Evolutionary conservation across 2,329 filamentous ascomycete species (phyloP).

Genomic region (Didymella pinodella): DNA sequence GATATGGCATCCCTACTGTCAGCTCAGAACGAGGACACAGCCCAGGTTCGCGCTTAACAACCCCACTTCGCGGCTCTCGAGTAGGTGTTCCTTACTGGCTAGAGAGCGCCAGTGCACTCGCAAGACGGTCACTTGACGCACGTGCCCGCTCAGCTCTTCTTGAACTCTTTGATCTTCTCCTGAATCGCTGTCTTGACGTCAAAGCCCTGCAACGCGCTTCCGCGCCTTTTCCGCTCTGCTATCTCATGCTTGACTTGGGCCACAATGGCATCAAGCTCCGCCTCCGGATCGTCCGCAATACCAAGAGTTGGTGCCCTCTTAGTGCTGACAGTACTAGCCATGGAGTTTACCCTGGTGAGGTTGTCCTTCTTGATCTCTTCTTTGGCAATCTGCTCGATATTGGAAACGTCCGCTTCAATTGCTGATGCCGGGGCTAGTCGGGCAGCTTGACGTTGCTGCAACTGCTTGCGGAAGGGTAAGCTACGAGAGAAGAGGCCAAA

Average conservation of each 20-base stretch:
- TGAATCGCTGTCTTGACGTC: conserved; percentile 49
- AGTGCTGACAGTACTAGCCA: conserved; percentile 59
- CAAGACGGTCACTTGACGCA: background rate
- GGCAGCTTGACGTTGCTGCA: conserved; percentile 47
- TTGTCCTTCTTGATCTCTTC: conserved; percentile 47
- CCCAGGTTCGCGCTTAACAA: background rate
- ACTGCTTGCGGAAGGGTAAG: conserved; percentile 64
- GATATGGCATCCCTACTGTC: background rate
- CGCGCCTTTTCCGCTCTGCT: conserved; percentile 63
- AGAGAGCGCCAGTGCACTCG: background rate
- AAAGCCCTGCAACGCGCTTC: conserved; percentile 47
- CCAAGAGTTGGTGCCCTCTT: conserved; percentile 73
- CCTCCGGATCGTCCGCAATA: conserved; percentile 76
- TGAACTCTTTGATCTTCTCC: conserved; percentile 47
- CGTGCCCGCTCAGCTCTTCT: conserved; percentile 17
- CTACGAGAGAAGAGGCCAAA: conserved; percentile 83
- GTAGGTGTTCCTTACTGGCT: background rate
- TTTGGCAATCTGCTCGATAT: conserved; percentile 43
- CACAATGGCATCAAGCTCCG: conserved; percentile 80
- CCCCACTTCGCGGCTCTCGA: background rate
- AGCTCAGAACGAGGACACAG: background rate
- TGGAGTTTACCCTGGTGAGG: conserved; percentile 61
- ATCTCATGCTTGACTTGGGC: conserved; percentile 78
- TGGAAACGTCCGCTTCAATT: conserved; percentile 33
- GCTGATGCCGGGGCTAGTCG: conserved; percentile 33